Base-by-base conservation (phyloP, 768 basidiomycete species). In the Leccinum subgranulosum region DNA sequence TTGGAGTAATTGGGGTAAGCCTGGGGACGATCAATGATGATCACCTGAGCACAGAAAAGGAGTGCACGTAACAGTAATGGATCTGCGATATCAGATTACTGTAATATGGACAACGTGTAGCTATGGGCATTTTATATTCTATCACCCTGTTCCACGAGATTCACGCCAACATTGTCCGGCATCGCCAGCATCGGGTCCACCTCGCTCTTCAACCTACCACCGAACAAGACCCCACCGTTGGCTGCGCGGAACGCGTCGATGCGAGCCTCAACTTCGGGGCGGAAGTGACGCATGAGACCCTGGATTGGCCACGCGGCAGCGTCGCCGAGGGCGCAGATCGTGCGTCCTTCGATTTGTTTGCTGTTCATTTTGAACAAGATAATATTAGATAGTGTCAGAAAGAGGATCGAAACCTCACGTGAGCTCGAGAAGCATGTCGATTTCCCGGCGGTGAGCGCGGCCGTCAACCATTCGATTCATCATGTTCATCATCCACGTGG, bases 401-500 rank as follows among this genome's bases (percentile, higher is more conserved):
- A 39, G 15, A 15, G 12, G 43, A 39, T 41, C 48, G 58, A 19
- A 21, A 78, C 83, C 56, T 49, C 66, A 92, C 90, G 94, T 98
- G 46, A 98, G 73, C 74, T 98, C 96, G 28, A 95, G 84, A 12
- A 99, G 80, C 96, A 98, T 98, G 73, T 98, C 96, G 57, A 99
- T 98, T 77, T 99, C 96, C 57, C 96, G 87, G 62, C 82, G 81
- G 67, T 95, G 92, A 0, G 88, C 92, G 11, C 95, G 84, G 3
- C 96, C 96, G 68, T 92, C 90, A 17, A 90, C 92, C 80, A 99
- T 85, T 49, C 96, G 87, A 71, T 93, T 84, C 96, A 99, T 99
- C 94, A 98, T 98, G 75, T 98, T 96, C 85, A 90, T 92, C 91
- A 99, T 93, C 96, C 96, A 98, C 0, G 94, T 97, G 2, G 96